A percentile compares a stretch with the other conserved stretches of the same genome.
phyloP scores from a whole-genome alignment of 139 green algal species.

The Chlamydomonas incerta region DNA sequence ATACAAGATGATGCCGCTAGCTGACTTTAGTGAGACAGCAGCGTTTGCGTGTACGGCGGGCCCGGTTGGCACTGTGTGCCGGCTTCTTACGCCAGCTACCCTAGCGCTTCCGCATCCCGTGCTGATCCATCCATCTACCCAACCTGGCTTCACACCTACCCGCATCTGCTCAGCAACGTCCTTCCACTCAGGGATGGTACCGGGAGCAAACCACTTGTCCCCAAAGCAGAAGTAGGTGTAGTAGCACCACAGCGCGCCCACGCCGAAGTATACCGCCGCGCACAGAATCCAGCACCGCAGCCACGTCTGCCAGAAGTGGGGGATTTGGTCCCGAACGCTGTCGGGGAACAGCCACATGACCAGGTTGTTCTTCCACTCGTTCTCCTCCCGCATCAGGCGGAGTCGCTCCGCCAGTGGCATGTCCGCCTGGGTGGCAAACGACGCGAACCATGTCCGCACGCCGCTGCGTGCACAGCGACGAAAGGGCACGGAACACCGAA shows the following conservation, averaged over 20 bases:
- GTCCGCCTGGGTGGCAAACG: conserved; percentile 34
- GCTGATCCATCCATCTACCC: background rate
- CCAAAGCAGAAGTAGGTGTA: conserved; percentile 87
- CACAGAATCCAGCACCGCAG: conserved; percentile 83
- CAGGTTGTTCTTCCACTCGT: conserved; percentile 88
- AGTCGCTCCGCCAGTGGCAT: conserved; percentile 54
- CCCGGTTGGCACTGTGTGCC: too few relatives aligned
- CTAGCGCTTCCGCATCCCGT: background rate
- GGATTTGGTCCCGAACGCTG: conserved; percentile 47
- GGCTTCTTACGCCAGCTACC: too few relatives aligned
- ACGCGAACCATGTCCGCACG: conserved; percentile 40
- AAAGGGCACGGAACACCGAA: background rate
- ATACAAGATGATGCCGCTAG: too few relatives aligned
- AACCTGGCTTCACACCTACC: conserved; percentile 52
- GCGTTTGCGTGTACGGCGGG: too few relatives aligned
- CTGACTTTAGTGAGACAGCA: too few relatives aligned
- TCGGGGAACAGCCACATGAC: conserved; percentile 66
- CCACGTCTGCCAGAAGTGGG: conserved; percentile 79
- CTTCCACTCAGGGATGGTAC: conserved; percentile 65
- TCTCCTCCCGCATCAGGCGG: conserved; percentile 72
- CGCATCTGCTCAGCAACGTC: conserved; percentile 85
- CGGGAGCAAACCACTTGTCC: conserved; percentile 69
- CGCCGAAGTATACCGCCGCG: conserved; percentile 79
- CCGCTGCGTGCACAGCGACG: background rate
- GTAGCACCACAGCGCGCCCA: conserved; percentile 80